Conservation (phyloP, 352 stramenopile species). For the Globisporangium spinosum region DNA sequence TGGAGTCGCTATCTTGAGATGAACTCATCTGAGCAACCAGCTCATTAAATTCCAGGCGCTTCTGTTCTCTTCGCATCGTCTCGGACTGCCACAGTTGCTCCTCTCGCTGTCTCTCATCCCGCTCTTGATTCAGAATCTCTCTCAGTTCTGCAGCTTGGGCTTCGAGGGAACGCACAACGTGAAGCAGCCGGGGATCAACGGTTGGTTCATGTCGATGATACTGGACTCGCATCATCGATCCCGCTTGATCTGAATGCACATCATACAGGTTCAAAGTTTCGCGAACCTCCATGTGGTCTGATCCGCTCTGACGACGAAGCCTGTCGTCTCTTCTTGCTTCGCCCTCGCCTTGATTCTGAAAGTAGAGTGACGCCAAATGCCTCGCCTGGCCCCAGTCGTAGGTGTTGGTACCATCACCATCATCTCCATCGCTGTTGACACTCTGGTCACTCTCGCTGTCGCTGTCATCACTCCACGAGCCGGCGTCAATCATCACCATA, state of each 20-base stretch:
- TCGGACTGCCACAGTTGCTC: not conserved
- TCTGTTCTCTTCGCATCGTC: not conserved
- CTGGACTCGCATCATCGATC: not conserved
- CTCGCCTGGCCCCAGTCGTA: slow-evolving; percentile 3
- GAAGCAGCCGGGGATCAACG: not conserved
- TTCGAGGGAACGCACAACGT: not conserved
- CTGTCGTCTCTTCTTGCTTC: not conserved
- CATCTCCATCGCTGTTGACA: not conserved
- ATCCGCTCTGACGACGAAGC: not conserved
- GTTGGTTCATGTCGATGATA: not conserved
- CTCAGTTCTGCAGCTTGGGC: not conserved
- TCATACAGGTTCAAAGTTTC: not conserved
- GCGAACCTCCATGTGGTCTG: not conserved
- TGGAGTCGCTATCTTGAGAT: not conserved
- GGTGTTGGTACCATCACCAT: not conserved
- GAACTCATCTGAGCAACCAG: not conserved
- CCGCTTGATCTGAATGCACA: not conserved
- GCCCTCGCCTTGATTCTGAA: not conserved
- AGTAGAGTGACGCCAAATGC: not conserved
- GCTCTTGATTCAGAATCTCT: not conserved
- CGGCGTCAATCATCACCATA: slow-evolving; percentile 4
- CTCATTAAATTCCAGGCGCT: not conserved
- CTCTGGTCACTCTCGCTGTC: not conserved
- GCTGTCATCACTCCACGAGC: slow-evolving; percentile 6
- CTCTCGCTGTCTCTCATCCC: not conserved